Evolutionary conservation across 2,329 filamentous ascomycete species (phyloP), one percentile per base, ranked within the genome.

Genomic region (Ascomycota sp.): DNA sequence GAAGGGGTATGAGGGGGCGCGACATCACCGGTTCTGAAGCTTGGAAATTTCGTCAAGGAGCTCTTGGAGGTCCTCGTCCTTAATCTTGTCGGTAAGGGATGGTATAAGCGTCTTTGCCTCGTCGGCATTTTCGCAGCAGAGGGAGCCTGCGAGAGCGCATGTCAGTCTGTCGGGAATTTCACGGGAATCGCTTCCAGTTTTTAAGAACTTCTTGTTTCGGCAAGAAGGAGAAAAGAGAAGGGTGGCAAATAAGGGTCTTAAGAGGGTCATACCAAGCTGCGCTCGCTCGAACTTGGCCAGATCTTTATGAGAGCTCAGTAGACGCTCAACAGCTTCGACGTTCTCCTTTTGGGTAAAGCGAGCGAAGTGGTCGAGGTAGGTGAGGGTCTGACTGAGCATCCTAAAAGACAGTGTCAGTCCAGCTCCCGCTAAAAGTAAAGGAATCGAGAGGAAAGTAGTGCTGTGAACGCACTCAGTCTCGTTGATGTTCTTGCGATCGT

Each of bases 61-160:
- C 40, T 83, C 76, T 54, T 92, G 76, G 41, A 98, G 58, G 44
- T 92, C 81, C 27, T 82, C 78, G 51, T 95, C 86, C 39, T 68
- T 68, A 48, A 95, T 91, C 59, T 98, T 98, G 54, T 83, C 75
- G 44, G 74, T 67, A 33, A 98, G 56, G 37, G 70, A 92, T 1
- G 89, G 91, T 40, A 98, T 92, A 37, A 98, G 66, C 7, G 82
- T 92, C 59, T 92, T 93, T 39, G 89, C 89, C 58, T 98, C 91
- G 50, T 98, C 89, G 37, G 82, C 77, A 31, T 74, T 77, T 47
- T 92, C 84, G 51, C 84, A 92, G 55, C 83, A 92, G 29, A 98
- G 63, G 26, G 81, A 92, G 27, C 83, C 84, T 91, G 48, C 9
- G 9, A 6, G 12, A 10, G 25, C 4, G 6, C 16, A 13, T 10